A percentile compares a stretch with the other conserved stretches of the same genome.
Conservation (phyloP, 768 basidiomycete species). For the Leccinum variicolor region DNA sequence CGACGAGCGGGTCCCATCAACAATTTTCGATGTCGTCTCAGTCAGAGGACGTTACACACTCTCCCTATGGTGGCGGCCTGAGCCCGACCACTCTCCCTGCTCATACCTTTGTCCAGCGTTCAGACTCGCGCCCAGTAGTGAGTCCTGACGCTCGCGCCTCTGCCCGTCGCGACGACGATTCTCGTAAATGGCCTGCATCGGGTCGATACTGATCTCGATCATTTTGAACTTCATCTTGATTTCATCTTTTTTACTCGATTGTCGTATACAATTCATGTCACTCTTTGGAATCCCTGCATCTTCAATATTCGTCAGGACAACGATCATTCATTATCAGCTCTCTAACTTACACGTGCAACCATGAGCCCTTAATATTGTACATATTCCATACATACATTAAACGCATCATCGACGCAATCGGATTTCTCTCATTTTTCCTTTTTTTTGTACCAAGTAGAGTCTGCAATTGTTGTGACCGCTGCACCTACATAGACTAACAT, state of each 20-base stretch:
- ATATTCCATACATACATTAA: slow-evolving; percentile 32
- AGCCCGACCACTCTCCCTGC: slow-evolving; percentile 29
- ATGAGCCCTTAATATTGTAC: slow-evolving; percentile 35
- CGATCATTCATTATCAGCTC: slow-evolving; percentile 35
- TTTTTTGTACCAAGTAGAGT: slow-evolving; percentile 26
- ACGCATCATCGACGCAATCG: slow-evolving; percentile 27
- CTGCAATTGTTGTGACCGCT: slow-evolving; percentile 19
- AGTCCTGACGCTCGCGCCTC: slow-evolving; percentile 28
- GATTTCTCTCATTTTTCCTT: slow-evolving; percentile 19
- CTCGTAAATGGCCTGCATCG: slow-evolving; percentile 47
- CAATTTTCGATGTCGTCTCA: slow-evolving; percentile 43
- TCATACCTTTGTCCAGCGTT: slow-evolving; percentile 38
- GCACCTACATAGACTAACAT: slow-evolving; percentile 5
- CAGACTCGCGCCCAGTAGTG: slow-evolving; percentile 37
- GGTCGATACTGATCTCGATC: slow-evolving; percentile 43
- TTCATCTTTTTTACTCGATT: slow-evolving; percentile 34
- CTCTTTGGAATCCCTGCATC: slow-evolving; percentile 31
- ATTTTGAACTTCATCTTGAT: slow-evolving; percentile 25
- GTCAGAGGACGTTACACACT: slow-evolving; percentile 30
- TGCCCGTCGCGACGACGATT: slow-evolving; percentile 43
- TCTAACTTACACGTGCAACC: slow-evolving; percentile 33
- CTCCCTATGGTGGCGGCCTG: slow-evolving; percentile 34
- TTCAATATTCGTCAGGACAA: slow-evolving; percentile 33
- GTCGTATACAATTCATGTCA: slow-evolving; percentile 33
- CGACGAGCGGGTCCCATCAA: slow-evolving; percentile 44